Evolutionary conservation across 1,284 basidiomycete genomes (phyloP).

Genomic region (Vanrija sp.): DNA sequence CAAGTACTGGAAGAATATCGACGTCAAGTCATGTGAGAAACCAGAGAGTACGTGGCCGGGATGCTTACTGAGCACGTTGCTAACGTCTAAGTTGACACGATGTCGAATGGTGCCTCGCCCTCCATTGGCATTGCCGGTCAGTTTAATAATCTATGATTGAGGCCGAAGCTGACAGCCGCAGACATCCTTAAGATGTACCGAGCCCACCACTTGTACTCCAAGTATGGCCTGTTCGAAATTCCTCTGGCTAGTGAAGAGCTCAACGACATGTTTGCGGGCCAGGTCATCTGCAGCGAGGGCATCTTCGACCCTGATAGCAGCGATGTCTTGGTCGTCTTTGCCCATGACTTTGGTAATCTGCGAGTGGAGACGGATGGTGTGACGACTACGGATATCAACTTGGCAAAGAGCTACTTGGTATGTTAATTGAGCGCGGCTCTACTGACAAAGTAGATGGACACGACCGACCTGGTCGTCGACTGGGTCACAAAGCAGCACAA

Average conservation of each 20-base stretch:
- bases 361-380: slow-evolving; percentile 71
- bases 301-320: slow-evolving; percentile 57
- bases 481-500: slow-evolving; percentile 61
- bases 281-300: slow-evolving; percentile 66
- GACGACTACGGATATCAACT: slow-evolving; percentile 65
- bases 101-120: not conserved
- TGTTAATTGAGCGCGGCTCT: slow-evolving; percentile 57
- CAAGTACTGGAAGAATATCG: slow-evolving; percentile 83
- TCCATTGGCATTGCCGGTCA: slow-evolving; percentile 34
- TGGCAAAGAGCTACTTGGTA: slow-evolving; percentile 71
- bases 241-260: slow-evolving; percentile 66
- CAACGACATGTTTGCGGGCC: slow-evolving; percentile 66
- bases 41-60: slow-evolving; percentile 48
- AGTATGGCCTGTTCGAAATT: slow-evolving; percentile 71
- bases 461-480: slow-evolving; percentile 68
- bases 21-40: slow-evolving; percentile 72
- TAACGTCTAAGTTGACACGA: slow-evolving; percentile 3
- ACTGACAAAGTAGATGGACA: slow-evolving; percentile 57
- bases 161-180: slow-evolving; percentile 38
- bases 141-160: too few relatives aligned
- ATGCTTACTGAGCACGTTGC: too few relatives aligned
- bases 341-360: slow-evolving; percentile 88
- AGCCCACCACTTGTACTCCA: slow-evolving; percentile 67
- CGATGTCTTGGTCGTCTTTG: slow-evolving; percentile 63
- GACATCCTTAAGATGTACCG: slow-evolving; percentile 78